These are phyloP conservation scores for Pythium apleroticum DNA, from an alignment of 352 stramenopile species.

Conservation along the genomic window DNA sequence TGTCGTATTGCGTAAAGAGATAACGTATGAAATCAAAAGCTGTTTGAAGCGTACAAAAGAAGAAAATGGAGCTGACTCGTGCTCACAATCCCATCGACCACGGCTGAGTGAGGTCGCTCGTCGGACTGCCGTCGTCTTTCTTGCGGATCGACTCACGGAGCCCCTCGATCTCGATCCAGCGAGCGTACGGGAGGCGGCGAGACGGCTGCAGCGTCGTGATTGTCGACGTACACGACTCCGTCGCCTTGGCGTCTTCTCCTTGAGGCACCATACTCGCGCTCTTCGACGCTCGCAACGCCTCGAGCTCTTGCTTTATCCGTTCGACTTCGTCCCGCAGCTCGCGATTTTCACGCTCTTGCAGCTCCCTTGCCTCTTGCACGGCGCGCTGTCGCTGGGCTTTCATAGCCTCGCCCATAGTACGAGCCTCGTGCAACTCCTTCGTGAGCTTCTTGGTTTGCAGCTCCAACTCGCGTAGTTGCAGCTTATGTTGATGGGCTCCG, in stretches of 20 bases:
- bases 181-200: constrained; percentile 70
- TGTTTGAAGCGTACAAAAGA: not conserved
- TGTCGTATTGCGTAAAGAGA: not conserved
- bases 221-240: not conserved
- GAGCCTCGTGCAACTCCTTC: constrained; percentile 4
- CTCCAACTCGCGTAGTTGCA: constrained; percentile 28
- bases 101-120: constrained; percentile 34
- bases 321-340: constrained; percentile 28
- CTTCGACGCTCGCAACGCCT: not conserved
- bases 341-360: constrained; percentile 7
- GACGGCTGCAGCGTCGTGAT: constrained; percentile 50
- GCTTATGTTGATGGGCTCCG: constrained; percentile 51
- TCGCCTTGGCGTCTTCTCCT: not conserved
- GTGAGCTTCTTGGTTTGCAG: constrained; percentile 21
- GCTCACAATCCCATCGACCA: constrained; percentile 5
- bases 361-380: constrained; percentile 14
- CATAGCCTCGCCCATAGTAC: not conserved
- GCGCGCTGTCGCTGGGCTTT: not conserved
- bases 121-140: constrained; percentile 31
- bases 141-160: constrained; percentile 68
- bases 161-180: constrained; percentile 79
- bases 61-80: not conserved
- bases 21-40: not conserved
- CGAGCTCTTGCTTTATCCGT: constrained; percentile 9
- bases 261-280: not conserved